A percentile compares a stretch with the other conserved stretches of the same genome.
Evolutionary conservation across 257 asterid genomes (phyloP).

Genomic region (Salvia miltiorrhiza): DNA sequence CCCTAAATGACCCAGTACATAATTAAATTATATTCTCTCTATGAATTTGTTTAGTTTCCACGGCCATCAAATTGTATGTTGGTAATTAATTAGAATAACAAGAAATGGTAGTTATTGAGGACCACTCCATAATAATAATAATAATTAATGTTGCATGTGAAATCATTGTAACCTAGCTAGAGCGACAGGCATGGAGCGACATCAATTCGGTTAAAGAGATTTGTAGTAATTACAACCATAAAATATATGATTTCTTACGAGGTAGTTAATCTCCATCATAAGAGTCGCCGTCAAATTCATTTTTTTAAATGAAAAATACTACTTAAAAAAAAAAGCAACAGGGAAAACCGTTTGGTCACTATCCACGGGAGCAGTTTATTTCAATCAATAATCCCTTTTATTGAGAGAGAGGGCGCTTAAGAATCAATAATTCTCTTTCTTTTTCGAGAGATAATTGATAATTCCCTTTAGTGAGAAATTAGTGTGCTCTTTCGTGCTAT

Average conservation of each 20-base stretch:
- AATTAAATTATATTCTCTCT: not conserved
- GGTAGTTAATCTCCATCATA: conserved; percentile 14
- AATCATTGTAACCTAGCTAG: conserved; percentile 16
- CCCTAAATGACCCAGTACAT: no score
- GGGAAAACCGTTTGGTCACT: not conserved
- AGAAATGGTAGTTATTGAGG: not conserved
- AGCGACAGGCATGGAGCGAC: conserved; percentile 24
- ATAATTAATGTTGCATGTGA: conserved; percentile 25
- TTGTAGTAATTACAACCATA: not conserved
- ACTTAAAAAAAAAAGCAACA: not conserved
- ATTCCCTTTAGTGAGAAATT: not conserved
- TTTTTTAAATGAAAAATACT: not conserved
- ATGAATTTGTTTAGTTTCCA: not conserved
- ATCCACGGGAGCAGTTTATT: not conserved
- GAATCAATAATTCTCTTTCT: not conserved
- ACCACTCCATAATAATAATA: conserved; percentile 12
- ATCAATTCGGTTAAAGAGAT: conserved; percentile 10
- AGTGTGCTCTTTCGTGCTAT: not conserved
- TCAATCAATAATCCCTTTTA: not conserved
- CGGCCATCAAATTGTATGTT: not conserved
- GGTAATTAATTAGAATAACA: not conserved
- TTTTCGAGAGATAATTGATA: not conserved
- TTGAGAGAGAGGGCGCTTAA: not conserved
- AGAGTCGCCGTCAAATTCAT: conserved; percentile 9
- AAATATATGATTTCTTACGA: conserved; percentile 8